Base-by-base conservation (phyloP, 2,329 filamentous ascomycete species). In the Colletotrichum truncatum region DNA sequence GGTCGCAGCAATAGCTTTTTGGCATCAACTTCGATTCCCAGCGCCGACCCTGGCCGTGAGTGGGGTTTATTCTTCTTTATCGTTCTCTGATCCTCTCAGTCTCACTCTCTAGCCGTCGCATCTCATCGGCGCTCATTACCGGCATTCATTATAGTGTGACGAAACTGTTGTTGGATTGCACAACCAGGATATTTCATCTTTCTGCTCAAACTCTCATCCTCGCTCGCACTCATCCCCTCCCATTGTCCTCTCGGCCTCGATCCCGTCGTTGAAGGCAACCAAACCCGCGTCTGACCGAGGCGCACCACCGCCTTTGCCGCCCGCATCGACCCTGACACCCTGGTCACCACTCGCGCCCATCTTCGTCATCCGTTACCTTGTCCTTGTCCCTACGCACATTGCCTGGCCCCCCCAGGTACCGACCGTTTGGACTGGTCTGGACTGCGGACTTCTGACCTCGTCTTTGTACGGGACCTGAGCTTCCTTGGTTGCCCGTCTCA, bases 361-460 rank as follows among this genome's bases (percentile, higher is more conserved):
- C n/a, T 18, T 18, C 48, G 12, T 26, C 25, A 26, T 16, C 38
- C 16, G n/a, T 34, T 12, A 28, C 36, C 38, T 25, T 51, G 7
- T 14, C 49, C 49, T 14, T 48, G 60, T 48, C 36, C 18, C 34
- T 58, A 21, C 36, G 59, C 53, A 52, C 26, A 41, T 56, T 52
- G 34, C 18, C 28, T 45, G 46, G 11, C 30, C 25, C 14, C 34
- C 36, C 39, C 60, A 59, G 60, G 53, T 53, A 60, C 55, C 55
- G 61, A 53, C 54, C n/a, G 54, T 26, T 45, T 53, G 55, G 61
- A 64, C 55, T 64, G 61, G 61, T 59, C 61, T 53, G n/a, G 61
- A 60, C 61, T 59, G 45, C 21, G 25, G 28, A n/a, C 18, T 7
- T 18, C 16, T 38, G 6, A 38, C 6, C n/a, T n/a, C 12, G n/a